Conservation (phyloP, 2,329 filamentous ascomycete genomes). For the Niveomyces coronatus region DNA sequence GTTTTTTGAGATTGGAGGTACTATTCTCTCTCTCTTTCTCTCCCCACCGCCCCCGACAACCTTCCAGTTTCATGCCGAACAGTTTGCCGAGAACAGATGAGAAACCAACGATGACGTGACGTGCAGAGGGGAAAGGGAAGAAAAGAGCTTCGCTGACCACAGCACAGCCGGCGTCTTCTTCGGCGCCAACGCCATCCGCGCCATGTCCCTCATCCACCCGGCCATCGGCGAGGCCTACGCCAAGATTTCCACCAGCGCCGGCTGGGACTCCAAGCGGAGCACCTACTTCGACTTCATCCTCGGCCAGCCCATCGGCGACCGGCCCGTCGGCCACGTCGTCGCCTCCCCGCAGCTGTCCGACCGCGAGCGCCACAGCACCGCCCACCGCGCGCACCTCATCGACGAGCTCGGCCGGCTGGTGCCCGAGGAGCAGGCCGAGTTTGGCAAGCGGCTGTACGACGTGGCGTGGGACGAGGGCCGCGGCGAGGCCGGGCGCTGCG, state of each 20-base stretch:
- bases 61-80: too few species aligned
- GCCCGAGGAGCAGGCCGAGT: constrained; percentile 21
- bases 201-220: constrained; percentile 24
- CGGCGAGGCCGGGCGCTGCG: constrained; percentile 17
- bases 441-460: constrained; percentile 26
- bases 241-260: constrained; percentile 23
- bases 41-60: too few species aligned
- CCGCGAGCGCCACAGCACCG: constrained; percentile 20
- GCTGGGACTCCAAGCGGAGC: constrained; percentile 14
- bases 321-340: constrained; percentile 1
- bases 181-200: constrained; percentile 34
- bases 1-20: constrained; percentile 9
- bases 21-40: too few species aligned
- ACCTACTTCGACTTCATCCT: constrained; percentile 16
- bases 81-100: not conserved
- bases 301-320: constrained; percentile 3
- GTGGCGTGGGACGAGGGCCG: constrained; percentile 15
- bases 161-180: constrained; percentile 32
- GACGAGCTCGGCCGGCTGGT: constrained; percentile 29
- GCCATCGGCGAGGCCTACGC: constrained; percentile 20
- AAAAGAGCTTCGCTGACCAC: not conserved
- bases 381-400: constrained; percentile 29
- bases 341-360: constrained; percentile 10
- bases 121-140: too few species aligned
- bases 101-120: not conserved